A percentile compares a stretch with the other conserved stretches of the same genome.
Evolutionary conservation across 441 rosid genomes (phyloP).

Genomic region (Capsella rubella): DNA sequence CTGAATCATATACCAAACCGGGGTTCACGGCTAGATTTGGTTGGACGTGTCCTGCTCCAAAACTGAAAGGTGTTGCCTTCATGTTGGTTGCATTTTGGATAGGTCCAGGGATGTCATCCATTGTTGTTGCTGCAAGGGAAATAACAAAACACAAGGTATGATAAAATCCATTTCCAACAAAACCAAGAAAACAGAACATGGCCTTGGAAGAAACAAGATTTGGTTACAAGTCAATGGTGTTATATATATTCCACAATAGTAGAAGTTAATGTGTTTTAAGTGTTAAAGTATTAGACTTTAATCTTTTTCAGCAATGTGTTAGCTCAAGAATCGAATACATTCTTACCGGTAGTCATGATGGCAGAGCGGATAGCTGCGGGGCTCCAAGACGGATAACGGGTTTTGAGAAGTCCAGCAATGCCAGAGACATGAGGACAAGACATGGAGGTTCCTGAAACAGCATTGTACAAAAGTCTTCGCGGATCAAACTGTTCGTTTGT

Average conservation of each 20-base stretch:
- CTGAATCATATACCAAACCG: constrained; percentile 60
- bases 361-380: constrained; percentile 73
- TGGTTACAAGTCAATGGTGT: constrained; percentile 1
- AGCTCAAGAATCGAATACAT: background rate
- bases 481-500: constrained; percentile 54
- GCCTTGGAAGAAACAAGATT: constrained; percentile 14
- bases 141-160: constrained; percentile 3
- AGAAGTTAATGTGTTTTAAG: background rate
- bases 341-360: constrained; percentile 68
- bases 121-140: constrained; percentile 51
- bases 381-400: constrained; percentile 67
- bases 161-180: background rate
- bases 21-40: constrained; percentile 65
- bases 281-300: background rate
- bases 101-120: constrained; percentile 50
- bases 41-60: constrained; percentile 65
- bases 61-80: constrained; percentile 62
- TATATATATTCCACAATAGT: background rate
- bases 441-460: constrained; percentile 72
- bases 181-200: constrained; percentile 25
- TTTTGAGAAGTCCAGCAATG: constrained; percentile 68
- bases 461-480: constrained; percentile 54
- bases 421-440: constrained; percentile 77
- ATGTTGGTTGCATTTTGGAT: constrained; percentile 50
- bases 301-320: background rate